Evolutionary conservation across 148 eudicot genomes (phyloP), one percentile per base, ranked within the genome.

Genomic region (Dysphania ambrosioides): DNA sequence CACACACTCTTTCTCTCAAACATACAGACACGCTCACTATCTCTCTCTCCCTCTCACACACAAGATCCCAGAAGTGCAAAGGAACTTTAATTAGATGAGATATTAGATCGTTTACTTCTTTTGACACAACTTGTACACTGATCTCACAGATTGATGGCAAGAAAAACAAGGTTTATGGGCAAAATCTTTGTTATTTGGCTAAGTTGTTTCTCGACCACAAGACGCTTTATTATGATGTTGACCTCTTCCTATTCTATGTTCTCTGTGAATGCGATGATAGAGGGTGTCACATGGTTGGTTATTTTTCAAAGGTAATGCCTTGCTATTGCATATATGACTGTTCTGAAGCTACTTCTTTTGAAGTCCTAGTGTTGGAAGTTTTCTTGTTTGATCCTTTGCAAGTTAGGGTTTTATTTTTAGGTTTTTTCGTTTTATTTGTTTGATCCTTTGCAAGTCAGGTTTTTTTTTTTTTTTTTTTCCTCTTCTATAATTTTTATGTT

Each of bases 241-340:
- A 94, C 74, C 86, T 94, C 44, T 94, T 94, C 83, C 80, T 94
- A 56, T 94, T 94, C 78, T 94, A 94, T 71, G 89, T 94, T 68
- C 87, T 94, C 53, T 94, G 97, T 72, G 98, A 91, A 82, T 94
- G 98, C 79, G 98, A 94, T 79, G 97, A 94, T 88, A 89, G 97
- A 74, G 98, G 98, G 71, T 94, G 98, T 89, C 98, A 90, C 85
- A 94, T 94, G 98, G 98, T 94, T 78, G 98, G 98, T 69, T 94
- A 94, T 83, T 94, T 94, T 78, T 94, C 98, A 30, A 94, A 94
- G 97, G 98, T 94, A 85, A 74, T 67, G 41, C 40, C 18, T 31
- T 51, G 27, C 26, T 70, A 2, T 49, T 67, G 61, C 27, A 2
- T 32, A 8, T 55, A 32, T 21, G 10, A 19, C 26, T 49, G n/a